Percentiles rank a stretch among this genome's conserved stretches.
Conservation (phyloP, 345 rosid species). For the Sisymbrium irio region DNA sequence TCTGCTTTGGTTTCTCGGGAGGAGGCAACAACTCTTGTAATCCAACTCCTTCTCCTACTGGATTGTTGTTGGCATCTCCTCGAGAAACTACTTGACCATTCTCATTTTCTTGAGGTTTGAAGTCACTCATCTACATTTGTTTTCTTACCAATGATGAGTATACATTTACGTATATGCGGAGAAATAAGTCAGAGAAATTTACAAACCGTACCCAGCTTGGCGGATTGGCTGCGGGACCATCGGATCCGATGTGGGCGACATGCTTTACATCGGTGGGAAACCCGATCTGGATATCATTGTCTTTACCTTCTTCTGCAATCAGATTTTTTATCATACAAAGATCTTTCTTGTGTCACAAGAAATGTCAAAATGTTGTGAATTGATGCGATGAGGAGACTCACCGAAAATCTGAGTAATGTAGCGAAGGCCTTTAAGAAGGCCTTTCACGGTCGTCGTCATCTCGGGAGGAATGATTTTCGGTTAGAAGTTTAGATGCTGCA, state of each 20-base stretch:
- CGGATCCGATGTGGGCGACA: constrained; percentile 73
- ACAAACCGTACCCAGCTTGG: constrained; percentile 68
- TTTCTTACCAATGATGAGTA: background rate
- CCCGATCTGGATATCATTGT: constrained; percentile 61
- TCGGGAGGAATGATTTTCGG: constrained; percentile 7
- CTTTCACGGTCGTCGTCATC: constrained; percentile 45
- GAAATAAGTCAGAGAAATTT: constrained; percentile 2
- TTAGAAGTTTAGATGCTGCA: constrained; percentile 13
- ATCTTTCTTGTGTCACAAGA: constrained; percentile 5
- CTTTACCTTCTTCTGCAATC: constrained; percentile 51
- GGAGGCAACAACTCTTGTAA: constrained; percentile 31
- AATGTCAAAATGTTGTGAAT: background rate
- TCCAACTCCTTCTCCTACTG: constrained; percentile 31
- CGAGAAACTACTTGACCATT: constrained; percentile 27
- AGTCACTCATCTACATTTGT: constrained; percentile 35
- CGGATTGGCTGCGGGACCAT: constrained; percentile 47
- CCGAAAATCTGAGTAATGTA: constrained; percentile 56
- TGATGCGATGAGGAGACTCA: constrained; percentile 7
- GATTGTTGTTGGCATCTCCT: constrained; percentile 28
- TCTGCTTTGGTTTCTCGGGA: constrained; percentile 20
- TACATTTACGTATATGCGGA: background rate
- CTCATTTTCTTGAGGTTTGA: constrained; percentile 28
- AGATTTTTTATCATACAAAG: background rate
- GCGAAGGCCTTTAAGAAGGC: constrained; percentile 56
- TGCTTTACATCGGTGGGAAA: constrained; percentile 81